Evolutionary conservation across 768 basidiomycete genomes (phyloP).

Genomic region (Paxillus ammoniavirescens): DNA sequence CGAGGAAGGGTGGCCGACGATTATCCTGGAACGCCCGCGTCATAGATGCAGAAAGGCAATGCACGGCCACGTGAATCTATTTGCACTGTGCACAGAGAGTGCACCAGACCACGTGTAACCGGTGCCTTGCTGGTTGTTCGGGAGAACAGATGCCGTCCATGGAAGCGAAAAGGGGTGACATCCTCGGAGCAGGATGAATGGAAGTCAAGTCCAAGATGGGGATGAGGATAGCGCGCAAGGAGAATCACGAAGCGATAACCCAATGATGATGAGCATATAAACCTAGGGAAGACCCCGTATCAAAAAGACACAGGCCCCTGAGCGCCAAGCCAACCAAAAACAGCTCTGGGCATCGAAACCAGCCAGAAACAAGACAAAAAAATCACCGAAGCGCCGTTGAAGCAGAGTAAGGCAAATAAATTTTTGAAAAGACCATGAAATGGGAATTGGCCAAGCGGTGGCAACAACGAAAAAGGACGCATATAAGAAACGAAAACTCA

Average conservation of each 20-base stretch:
- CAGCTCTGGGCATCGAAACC: too few species aligned
- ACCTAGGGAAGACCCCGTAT: neutral
- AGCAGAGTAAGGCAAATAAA: neutral
- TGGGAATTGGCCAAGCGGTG: neutral
- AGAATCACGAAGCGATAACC: neutral
- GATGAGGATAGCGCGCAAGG: neutral
- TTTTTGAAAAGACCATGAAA: too few species aligned
- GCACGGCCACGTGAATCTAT: constrained; percentile 2
- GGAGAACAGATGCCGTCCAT: neutral
- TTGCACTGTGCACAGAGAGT: neutral
- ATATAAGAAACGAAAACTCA: constrained; percentile 16
- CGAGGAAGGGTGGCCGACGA: too few species aligned
- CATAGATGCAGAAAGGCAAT: neutral
- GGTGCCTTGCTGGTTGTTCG: neutral
- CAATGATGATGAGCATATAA: neutral
- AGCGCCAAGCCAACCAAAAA: neutral
- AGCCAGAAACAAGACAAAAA: neutral
- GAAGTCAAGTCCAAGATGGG: neutral
- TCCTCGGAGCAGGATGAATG: neutral
- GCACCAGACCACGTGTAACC: neutral
- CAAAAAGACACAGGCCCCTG: neutral
- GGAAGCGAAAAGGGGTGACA: neutral
- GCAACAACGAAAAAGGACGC: neutral
- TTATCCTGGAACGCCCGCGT: neutral
- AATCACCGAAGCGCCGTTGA: neutral